Evolutionary conservation across 2,329 filamentous ascomycete genomes (phyloP).

Genomic region (Elsinoe necatrix): DNA sequence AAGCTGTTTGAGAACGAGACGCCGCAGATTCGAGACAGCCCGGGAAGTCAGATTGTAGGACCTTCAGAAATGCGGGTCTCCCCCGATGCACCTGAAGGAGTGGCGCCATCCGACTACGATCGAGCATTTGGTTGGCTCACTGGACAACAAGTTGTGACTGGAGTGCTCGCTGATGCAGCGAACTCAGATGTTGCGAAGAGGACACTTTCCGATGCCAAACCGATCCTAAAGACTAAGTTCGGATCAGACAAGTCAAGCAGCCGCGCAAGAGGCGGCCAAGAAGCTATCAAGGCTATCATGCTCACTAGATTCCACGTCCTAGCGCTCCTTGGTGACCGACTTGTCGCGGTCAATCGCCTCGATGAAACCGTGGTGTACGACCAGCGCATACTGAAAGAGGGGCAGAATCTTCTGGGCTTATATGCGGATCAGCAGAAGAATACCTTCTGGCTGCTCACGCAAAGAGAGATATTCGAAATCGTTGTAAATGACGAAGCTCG

Average conservation of each 20-base stretch:
- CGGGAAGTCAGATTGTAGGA: slow-evolving; percentile 46
- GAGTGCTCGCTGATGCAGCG: slow-evolving; percentile 55
- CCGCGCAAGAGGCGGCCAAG: slow-evolving; percentile 56
- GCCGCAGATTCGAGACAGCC: slow-evolving; percentile 65
- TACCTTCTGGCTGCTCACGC: slow-evolving; percentile 94
- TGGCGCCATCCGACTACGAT: slow-evolving; percentile 40
- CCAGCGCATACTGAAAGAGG: slow-evolving; percentile 71
- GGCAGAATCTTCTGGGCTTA: slow-evolving; percentile 72
- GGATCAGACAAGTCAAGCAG: slow-evolving; percentile 42
- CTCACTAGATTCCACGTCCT: slow-evolving; percentile 93
- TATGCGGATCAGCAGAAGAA: slow-evolving; percentile 88
- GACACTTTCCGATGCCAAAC: slow-evolving; percentile 70
- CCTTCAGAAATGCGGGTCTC: slow-evolving; percentile 65
- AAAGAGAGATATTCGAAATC: slow-evolving; percentile 85
- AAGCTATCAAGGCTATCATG: slow-evolving; percentile 69
- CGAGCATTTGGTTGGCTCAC: slow-evolving; percentile 85
- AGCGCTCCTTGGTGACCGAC: slow-evolving; percentile 68
- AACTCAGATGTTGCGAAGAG: slow-evolving; percentile 52
- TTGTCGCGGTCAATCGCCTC: slow-evolving; percentile 79
- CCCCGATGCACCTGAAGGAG: slow-evolving; percentile 57
- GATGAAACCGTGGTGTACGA: slow-evolving; percentile 82
- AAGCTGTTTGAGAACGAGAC: slow-evolving; percentile 82
- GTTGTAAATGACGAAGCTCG: slow-evolving; percentile 82
- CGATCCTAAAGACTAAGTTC: slow-evolving; percentile 22
- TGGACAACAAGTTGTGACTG: slow-evolving; percentile 77